phyloP scores from a whole-genome alignment of 1,139 yeast genomes.

The Suhomyces maxii region DNA sequence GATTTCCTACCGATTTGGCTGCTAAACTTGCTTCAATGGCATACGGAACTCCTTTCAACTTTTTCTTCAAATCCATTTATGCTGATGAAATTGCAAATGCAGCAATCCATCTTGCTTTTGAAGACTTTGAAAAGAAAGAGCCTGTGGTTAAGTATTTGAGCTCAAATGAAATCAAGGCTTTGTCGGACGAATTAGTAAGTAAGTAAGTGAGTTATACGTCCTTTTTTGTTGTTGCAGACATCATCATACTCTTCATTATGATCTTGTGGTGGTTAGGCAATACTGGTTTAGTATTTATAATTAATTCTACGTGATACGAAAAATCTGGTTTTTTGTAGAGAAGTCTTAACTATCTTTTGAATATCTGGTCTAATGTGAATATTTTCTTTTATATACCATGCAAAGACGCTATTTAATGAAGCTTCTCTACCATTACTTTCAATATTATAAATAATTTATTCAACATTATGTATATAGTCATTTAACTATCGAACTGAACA shows the following conservation, averaged over 20 bases:
- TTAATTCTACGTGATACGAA: too few species aligned
- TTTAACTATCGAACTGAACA: neutral
- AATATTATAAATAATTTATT: too few species aligned
- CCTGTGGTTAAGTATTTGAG: constrained; percentile 6
- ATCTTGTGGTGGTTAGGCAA: too few species aligned
- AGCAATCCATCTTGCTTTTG: neutral
- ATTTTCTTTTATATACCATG: too few species aligned
- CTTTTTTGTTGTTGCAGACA: too few species aligned
- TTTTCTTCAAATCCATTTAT: constrained; percentile 17
- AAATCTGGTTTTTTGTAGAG: too few species aligned
- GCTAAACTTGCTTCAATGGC: constrained; percentile 30
- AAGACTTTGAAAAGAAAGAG: neutral
- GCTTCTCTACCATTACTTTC: neutral
- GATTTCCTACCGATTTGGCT: constrained; percentile 28
- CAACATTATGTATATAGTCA: neutral
- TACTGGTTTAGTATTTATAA: too few species aligned
- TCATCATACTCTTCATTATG: too few species aligned
- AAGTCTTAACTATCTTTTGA: too few species aligned
- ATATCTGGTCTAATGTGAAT: neutral
- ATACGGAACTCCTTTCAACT: constrained; percentile 29
- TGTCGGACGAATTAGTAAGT: neutral
- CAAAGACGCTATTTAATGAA: too few species aligned
- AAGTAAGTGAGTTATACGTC: too few species aligned
- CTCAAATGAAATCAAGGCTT: neutral
- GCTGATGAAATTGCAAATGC: constrained; percentile 31